Evolutionary conservation across 768 basidiomycete genomes (phyloP).

Genomic region (Neoboletus magnificus): DNA sequence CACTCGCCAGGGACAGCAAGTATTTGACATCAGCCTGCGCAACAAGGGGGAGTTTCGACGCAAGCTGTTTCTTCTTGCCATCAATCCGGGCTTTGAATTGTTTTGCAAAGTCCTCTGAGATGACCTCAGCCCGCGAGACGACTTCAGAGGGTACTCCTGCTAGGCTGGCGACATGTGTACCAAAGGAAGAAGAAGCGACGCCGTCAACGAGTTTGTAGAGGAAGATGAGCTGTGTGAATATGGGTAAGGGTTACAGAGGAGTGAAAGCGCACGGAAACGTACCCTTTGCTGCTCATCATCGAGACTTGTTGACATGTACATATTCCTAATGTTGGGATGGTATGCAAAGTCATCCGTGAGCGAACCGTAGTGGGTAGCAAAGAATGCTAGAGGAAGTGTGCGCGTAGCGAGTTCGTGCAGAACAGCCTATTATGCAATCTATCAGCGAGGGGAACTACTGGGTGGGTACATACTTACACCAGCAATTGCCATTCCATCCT

Average conservation of each 20-base stretch:
- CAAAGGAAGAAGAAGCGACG: constrained; percentile 85
- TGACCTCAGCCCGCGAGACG: constrained; percentile 81
- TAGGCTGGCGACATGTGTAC: constrained; percentile 91
- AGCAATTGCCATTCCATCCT: constrained; percentile 99
- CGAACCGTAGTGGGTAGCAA: constrained; percentile 97
- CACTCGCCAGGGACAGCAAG: constrained; percentile 60
- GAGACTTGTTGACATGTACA: constrained; percentile 94
- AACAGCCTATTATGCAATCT: constrained; percentile 58
- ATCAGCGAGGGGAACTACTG: constrained; percentile 4
- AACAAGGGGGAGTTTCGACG: constrained; percentile 65
- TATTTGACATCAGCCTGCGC: constrained; percentile 91
- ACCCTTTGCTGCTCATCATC: constrained; percentile 91
- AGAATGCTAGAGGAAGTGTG: constrained; percentile 88
- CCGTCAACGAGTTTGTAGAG: constrained; percentile 91
- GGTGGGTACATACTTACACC: constrained; percentile 46
- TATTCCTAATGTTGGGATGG: constrained; percentile 88
- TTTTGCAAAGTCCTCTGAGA: constrained; percentile 83
- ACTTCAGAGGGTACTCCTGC: constrained; percentile 87
- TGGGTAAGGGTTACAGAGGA: neutral
- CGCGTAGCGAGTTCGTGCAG: constrained; percentile 93
- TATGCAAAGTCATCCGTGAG: constrained; percentile 92
- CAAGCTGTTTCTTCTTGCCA: constrained; percentile 48
- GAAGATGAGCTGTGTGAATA: constrained; percentile 68
- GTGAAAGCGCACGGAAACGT: constrained; percentile 10
- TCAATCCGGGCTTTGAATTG: constrained; percentile 83